phyloP scores from a whole-genome alignment of 306 rosid genomes.

The Rubus parviflorus region DNA sequence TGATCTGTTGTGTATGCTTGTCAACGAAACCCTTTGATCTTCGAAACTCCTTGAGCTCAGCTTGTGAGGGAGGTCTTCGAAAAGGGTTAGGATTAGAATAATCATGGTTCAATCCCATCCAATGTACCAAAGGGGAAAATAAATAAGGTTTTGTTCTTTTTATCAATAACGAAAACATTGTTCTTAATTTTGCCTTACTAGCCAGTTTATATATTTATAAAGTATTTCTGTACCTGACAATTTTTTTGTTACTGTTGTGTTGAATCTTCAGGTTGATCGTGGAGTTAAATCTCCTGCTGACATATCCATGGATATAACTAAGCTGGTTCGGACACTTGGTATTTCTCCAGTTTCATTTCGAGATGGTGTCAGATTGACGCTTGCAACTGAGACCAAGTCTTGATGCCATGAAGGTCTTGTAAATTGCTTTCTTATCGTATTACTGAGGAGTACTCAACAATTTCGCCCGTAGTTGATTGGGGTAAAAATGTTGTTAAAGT shows the following conservation, averaged over 20 bases:
- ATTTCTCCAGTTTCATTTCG: constrained; percentile 59
- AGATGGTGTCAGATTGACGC: constrained; percentile 73
- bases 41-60: neutral
- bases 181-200: constrained; percentile 10
- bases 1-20: neutral
- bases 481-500: neutral
- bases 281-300: constrained; percentile 90
- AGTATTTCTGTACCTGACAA: neutral
- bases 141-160: neutral
- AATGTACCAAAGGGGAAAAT: neutral
- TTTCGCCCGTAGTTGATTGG: neutral
- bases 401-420: constrained; percentile 31
- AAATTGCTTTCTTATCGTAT: constrained; percentile 13
- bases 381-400: constrained; percentile 42
- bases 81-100: neutral
- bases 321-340: constrained; percentile 58
- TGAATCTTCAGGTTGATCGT: constrained; percentile 66
- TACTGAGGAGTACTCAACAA: neutral
- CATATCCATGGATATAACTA: constrained; percentile 84
- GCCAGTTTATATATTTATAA: neutral
- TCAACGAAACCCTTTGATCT: neutral
- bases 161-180: neutral
- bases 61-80: neutral
- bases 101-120: neutral
- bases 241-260: neutral